Conservation (phyloP, 2,329 filamentous ascomycete species). For the Lithohypha guttulata region DNA sequence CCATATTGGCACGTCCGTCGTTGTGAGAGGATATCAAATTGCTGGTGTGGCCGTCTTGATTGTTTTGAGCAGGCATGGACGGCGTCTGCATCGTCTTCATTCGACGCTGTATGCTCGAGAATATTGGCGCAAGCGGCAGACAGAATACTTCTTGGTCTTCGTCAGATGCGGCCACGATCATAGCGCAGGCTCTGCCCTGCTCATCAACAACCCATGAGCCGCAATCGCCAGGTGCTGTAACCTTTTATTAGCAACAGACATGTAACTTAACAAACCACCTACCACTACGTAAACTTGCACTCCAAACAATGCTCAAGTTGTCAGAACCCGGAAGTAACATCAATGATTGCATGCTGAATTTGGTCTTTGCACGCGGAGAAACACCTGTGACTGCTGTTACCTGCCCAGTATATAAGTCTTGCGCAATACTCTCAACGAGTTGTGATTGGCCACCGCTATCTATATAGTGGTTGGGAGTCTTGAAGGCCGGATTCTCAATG, state of each 20-base stretch:
- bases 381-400: background rate
- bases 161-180: conserved; percentile 5
- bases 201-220: conserved; percentile 6
- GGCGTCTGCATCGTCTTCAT: background rate
- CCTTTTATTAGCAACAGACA: background rate
- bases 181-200: background rate
- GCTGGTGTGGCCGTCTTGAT: too few species aligned
- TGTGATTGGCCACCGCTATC: background rate
- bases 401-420: background rate
- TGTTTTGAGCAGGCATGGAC: too few species aligned
- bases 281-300: conserved; percentile 3
- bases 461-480: background rate
- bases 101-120: conserved; percentile 1
- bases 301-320: background rate
- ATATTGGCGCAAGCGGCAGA: conserved; percentile 4
- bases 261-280: background rate
- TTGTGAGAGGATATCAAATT: too few species aligned
- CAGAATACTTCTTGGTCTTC: conserved; percentile 3
- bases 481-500: conserved; percentile 1
- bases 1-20: too few species aligned
- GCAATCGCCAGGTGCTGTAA: conserved; percentile 4
- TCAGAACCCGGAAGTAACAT: conserved; percentile 1
- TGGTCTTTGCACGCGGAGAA: background rate
- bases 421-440: background rate
- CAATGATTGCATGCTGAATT: background rate